Evolutionary conservation across 768 basidiomycete genomes (phyloP).

Genomic region (Hygrophoropsis aurantiaca): DNA sequence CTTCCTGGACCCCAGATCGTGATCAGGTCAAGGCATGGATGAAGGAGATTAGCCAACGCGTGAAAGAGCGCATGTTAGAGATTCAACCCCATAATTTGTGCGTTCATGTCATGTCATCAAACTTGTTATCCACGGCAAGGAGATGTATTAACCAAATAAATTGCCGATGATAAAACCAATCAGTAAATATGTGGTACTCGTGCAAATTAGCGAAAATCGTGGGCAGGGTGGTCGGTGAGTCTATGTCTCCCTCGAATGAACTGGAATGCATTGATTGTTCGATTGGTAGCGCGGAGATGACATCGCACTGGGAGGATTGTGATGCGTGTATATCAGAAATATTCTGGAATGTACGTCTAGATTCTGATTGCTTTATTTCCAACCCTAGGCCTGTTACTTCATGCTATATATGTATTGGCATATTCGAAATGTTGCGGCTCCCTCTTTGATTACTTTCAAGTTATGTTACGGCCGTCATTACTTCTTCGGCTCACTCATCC

Average conservation of each 20-base stretch:
- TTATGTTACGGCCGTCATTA: too few species aligned
- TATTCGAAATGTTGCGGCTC: too few species aligned
- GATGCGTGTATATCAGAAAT: slow-evolving; percentile 79
- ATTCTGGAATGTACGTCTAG: slow-evolving; percentile 70
- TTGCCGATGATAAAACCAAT: background rate
- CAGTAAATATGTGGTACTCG: slow-evolving; percentile 86
- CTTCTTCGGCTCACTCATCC: too few species aligned
- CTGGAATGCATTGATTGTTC: slow-evolving; percentile 9
- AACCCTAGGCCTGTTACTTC: too few species aligned
- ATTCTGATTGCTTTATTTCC: too few species aligned
- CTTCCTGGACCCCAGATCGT: slow-evolving; percentile 65
- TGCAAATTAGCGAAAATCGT: slow-evolving; percentile 81
- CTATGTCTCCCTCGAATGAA: background rate
- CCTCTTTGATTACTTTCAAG: too few species aligned
- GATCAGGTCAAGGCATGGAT: slow-evolving; percentile 75
- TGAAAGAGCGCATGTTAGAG: slow-evolving; percentile 84
- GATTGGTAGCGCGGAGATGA: slow-evolving; percentile 68
- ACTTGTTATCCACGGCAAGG: too few species aligned
- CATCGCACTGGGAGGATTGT: slow-evolving; percentile 86
- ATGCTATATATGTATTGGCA: too few species aligned
- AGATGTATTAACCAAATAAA: too few species aligned
- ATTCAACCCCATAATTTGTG: slow-evolving; percentile 83
- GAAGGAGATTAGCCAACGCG: slow-evolving; percentile 79
- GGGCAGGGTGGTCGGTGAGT: slow-evolving; percentile 83
- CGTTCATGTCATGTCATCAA: slow-evolving; percentile 31